Conservation (phyloP, 257 asterid genomes). For the Agastache rugosa region DNA sequence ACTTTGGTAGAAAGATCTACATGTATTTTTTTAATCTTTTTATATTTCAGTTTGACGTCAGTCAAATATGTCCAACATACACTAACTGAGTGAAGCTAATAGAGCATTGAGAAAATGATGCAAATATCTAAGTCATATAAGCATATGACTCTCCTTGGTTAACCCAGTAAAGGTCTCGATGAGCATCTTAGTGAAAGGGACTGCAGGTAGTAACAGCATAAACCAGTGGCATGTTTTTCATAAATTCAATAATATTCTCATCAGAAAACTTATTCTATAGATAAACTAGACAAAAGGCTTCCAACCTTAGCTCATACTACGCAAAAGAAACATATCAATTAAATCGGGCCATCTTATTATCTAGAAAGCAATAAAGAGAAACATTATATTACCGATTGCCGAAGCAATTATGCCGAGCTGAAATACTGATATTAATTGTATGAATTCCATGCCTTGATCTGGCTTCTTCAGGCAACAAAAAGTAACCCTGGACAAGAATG, state of each 20-base stretch:
- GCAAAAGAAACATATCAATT: neutral
- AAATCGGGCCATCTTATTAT: slow-evolving; percentile 23
- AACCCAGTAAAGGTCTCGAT: slow-evolving; percentile 15
- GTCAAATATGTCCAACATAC: slow-evolving; percentile 1
- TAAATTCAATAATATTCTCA: neutral
- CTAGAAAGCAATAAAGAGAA: slow-evolving; percentile 31
- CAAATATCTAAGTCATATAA: slow-evolving; percentile 8
- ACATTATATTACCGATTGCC: slow-evolving; percentile 76
- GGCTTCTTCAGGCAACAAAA: slow-evolving; percentile 93
- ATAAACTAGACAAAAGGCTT: slow-evolving; percentile 2
- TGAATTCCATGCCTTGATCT: slow-evolving; percentile 73
- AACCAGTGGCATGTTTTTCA: neutral
- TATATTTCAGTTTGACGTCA: slow-evolving; percentile 8
- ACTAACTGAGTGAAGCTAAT: neutral
- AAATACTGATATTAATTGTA: slow-evolving; percentile 79
- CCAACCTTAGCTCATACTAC: slow-evolving; percentile 18
- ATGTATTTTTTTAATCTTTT: neutral
- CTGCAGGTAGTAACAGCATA: neutral
- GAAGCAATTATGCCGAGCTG: slow-evolving; percentile 89
- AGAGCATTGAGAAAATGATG: slow-evolving; percentile 3
- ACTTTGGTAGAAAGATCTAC: neutral
- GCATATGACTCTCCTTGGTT: slow-evolving; percentile 10
- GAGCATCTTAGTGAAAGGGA: slow-evolving; percentile 13
- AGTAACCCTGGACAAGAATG: slow-evolving; percentile 69
- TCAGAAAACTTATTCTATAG: slow-evolving; percentile 2